These are phyloP conservation scores for Agapanthus africanus DNA, from an alignment of 106 monocot species.

Conservation along the genomic window DNA sequence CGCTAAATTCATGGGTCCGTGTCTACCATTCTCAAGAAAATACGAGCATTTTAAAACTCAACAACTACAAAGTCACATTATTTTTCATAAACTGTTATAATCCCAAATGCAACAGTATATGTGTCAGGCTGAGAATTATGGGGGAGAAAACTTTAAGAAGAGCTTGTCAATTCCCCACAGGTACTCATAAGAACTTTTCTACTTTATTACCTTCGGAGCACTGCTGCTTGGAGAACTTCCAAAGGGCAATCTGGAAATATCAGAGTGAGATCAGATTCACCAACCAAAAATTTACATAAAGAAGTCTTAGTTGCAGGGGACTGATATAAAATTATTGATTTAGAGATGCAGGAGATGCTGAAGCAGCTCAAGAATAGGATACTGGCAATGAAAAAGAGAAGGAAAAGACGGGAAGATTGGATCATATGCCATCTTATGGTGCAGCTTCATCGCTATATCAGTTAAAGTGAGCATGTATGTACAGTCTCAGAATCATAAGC, in stretches of 20 bases:
- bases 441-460: not conserved
- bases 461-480: not conserved
- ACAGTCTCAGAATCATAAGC: not conserved
- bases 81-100: no score
- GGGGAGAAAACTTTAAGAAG: no score
- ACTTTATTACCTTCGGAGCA: slow-evolving; percentile 65
- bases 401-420: not conserved
- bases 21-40: not conserved
- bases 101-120: no score
- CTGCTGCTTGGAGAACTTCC: slow-evolving; percentile 60
- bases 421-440: not conserved
- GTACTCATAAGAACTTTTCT: no score
- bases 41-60: not conserved
- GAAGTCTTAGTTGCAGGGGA: not conserved
- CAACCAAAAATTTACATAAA: slow-evolving; percentile 12
- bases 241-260: slow-evolving; percentile 71
- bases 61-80: no score
- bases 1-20: no score
- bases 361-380: no score
- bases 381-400: no score
- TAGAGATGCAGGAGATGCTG: no score
- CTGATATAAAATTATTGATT: not conserved
- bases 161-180: no score
- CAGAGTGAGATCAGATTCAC: not conserved
- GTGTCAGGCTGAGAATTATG: no score